Base-by-base conservation (phyloP, 78 protist species). In the Mastigamoeba balamuthi region DNA sequence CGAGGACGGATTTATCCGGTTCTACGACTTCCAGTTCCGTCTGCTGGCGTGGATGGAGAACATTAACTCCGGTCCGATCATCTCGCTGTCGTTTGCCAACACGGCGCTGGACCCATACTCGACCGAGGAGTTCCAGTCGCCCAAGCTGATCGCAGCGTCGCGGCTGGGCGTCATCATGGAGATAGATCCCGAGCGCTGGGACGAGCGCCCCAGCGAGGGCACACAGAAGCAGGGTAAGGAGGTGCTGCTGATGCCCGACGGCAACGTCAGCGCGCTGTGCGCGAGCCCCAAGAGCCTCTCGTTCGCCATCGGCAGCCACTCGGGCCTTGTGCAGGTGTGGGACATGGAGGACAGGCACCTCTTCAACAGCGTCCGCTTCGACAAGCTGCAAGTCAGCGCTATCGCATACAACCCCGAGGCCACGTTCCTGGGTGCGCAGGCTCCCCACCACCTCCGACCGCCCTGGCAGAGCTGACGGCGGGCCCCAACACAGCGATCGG, bases 31-130 rank as follows among this genome's bases (percentile, higher is more conserved):
- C 27, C 66, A 73, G 66, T 77, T 83, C 5, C 66, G 78, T 25
- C 41, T 77, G 9, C 30, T 44, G 4, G 82, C 78, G 37, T 84
- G 88, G 88, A 77, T 84, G n/a, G 88, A 84, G 70, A 82, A 84
- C 36, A 4, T 84, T 63, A 76, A 76, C 38, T 74, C 52, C 6
- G 88, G 88, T 27, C 79, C 88, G 28, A 17, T 84, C 69, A 35
- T 65, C 65, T 44, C 72, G 38, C 25, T 84, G 41, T 75, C 88
- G 17, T 70, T 84, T 58, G 66, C 29, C 69, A 77, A 79, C 66
- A 79, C 1, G 48, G n/a, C 4, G 9, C 38, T n/a, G 40, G 41
- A n/a, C 39, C 66, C 3, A 41, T 10, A 48, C n/a, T 23, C 40
- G 35, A 36, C 4, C 64, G 30, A 9, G 38, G 76, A 23, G 17